Conservation (phyloP, 208 protist genomes). For the Herpetomonas samuelpessoai region DNA sequence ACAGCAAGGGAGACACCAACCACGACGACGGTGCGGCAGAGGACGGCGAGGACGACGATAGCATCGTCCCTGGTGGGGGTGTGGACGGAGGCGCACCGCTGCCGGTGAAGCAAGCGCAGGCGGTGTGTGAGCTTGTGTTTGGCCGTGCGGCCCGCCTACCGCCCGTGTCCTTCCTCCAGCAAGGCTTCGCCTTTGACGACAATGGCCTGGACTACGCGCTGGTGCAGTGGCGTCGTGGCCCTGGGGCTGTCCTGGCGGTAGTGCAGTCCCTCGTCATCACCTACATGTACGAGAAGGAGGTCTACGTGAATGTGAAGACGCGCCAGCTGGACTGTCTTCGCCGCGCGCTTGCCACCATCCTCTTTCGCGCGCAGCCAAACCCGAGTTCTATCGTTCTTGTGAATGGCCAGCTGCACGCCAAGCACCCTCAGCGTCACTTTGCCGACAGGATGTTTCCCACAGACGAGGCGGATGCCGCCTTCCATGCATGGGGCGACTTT, state of each 20-base stretch:
- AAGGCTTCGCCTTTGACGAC: constrained; percentile 72
- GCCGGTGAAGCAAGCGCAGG: constrained; percentile 23
- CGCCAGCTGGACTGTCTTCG: constrained; percentile 54
- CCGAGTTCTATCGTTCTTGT: constrained; percentile 51
- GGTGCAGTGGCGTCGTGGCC: constrained; percentile 54
- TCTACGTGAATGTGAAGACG: constrained; percentile 39
- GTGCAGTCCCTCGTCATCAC: constrained; percentile 66
- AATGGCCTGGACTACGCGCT: constrained; percentile 61
- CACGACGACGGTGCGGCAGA: not conserved
- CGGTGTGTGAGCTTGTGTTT: constrained; percentile 43
- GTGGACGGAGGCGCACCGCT: constrained; percentile 12
- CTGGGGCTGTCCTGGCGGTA: constrained; percentile 56
- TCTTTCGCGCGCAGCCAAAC: constrained; percentile 62
- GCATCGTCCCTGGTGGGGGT: not conserved
- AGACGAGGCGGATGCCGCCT: not conserved
- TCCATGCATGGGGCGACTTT: constrained; percentile 33
- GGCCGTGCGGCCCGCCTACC: constrained; percentile 24
- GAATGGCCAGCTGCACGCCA: constrained; percentile 24
- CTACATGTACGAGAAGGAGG: constrained; percentile 63
- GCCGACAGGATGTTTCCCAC: not conserved
- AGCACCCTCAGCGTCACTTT: constrained; percentile 1
- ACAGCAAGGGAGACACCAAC: constrained; percentile 8
- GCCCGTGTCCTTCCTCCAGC: constrained; percentile 37
- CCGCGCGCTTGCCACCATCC: constrained; percentile 42
- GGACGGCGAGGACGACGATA: constrained; percentile 7